Percentiles rank a stretch among this genome's conserved stretches.
phyloP scores from a whole-genome alignment of 2,329 filamentous ascomycete genomes.

The Talaromyces sp. region DNA sequence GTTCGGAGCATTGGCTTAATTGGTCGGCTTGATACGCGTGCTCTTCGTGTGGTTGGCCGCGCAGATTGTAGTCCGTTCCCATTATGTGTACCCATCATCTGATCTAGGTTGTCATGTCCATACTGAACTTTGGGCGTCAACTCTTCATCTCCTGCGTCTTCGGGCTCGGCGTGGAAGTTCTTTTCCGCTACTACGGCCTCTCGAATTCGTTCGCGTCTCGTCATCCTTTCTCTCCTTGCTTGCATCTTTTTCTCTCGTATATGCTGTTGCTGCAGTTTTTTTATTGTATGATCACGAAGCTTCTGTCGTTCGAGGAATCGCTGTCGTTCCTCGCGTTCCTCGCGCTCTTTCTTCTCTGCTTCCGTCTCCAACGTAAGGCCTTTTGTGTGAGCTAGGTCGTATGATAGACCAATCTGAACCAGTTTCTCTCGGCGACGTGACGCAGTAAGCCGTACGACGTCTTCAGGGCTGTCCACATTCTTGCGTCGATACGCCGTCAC shows the following conservation, averaged over 20 bases:
- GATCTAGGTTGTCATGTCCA: background rate
- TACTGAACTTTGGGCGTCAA: background rate
- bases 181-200: background rate
- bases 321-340: constrained; percentile 38
- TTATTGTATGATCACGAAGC: constrained; percentile 39
- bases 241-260: constrained; percentile 40
- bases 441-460: constrained; percentile 66
- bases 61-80: background rate
- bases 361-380: constrained; percentile 39
- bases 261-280: constrained; percentile 42
- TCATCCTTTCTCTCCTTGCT: constrained; percentile 33
- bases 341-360: constrained; percentile 35
- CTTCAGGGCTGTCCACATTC: constrained; percentile 58
- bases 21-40: constrained; percentile 19
- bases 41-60: background rate
- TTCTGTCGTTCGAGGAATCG: constrained; percentile 37
- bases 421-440: constrained; percentile 69
- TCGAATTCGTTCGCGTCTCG: constrained; percentile 27
- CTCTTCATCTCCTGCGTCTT: background rate
- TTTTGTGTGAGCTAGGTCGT: constrained; percentile 49
- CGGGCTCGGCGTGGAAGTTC: constrained; percentile 3
- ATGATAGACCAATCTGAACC: constrained; percentile 47
- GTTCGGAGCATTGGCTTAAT: constrained; percentile 30
- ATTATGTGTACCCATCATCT: background rate
- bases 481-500: constrained; percentile 63